phyloP scores from a whole-genome alignment of 192 early-diverging fungal species.

The Mortierella hygrophila region DNA sequence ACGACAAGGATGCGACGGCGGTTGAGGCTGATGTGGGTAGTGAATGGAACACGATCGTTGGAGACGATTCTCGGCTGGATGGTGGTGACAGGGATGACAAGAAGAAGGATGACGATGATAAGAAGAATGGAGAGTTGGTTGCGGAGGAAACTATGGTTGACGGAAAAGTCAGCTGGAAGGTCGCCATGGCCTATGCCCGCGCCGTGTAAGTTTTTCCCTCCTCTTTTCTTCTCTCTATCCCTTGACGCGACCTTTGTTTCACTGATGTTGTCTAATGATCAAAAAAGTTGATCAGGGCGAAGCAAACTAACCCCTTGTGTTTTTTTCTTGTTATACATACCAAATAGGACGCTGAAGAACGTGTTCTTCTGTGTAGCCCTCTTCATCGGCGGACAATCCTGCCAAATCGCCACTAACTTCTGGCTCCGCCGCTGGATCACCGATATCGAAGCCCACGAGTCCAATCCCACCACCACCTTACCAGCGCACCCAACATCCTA shows the following conservation, averaged over 20 bases:
- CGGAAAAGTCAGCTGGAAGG: slow-evolving; percentile 80
- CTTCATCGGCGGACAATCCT: background rate
- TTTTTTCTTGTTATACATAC: background rate
- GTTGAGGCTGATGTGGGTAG: slow-evolving; percentile 42
- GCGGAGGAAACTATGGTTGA: slow-evolving; percentile 23
- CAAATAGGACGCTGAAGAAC: slow-evolving; percentile 3
- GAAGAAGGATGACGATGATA: slow-evolving; percentile 39
- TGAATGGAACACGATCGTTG: slow-evolving; percentile 25
- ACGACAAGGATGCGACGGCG: slow-evolving; percentile 17
- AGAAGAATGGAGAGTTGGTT: slow-evolving; percentile 11
- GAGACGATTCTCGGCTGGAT: slow-evolving; percentile 20
- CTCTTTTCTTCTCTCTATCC: slow-evolving; percentile 72
- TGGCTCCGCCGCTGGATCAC: slow-evolving; percentile 13
- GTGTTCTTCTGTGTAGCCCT: background rate
- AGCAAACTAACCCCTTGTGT: background rate
- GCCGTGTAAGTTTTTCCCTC: slow-evolving; percentile 63
- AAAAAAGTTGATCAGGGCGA: background rate
- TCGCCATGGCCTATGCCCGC: slow-evolving; percentile 81
- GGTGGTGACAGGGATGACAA: slow-evolving; percentile 31
- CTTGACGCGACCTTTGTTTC: slow-evolving; percentile 38
- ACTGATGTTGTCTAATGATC: no score
- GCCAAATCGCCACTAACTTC: slow-evolving; percentile 8
- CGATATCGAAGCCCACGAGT: background rate
- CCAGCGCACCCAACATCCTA: slow-evolving; percentile 51
- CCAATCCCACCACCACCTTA: background rate